Base-by-base conservation (phyloP, 2,329 filamentous ascomycete genomes). In the Aciculosporium take region DNA sequence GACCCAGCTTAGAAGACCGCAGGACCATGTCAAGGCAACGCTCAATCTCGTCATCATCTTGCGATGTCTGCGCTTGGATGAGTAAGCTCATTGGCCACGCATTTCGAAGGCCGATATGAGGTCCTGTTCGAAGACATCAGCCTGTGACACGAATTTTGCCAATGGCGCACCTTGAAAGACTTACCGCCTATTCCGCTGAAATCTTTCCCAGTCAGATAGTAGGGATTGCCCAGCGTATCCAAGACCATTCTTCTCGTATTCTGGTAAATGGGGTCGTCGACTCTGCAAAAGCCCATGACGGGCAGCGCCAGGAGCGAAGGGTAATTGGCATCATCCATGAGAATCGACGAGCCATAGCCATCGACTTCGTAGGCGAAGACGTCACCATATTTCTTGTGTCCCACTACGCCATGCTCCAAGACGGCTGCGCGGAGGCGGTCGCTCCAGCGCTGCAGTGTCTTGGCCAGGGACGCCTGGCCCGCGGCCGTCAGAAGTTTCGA, bases 71-170 rank as follows among this genome's bases (percentile, higher is more conserved):
- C 3, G 85, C 86, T 61, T 95, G 88, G 17, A 95, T 75, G 7
- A 98, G 69, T 47, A 95, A 66, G 57, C 84, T 91, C 87, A 98
- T 96, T 0, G 91, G 91, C 91, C 91, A 98, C 7, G 89, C 91
- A 50, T 94, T 84, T 52, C 75, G 67, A n/a, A 94, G 65, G 0
- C 91, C 91, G 49, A 95, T 82, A 54, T 78, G 76, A 6, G 74
- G 75, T 4, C 74, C 74, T 60, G 24, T 13, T 30, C 2, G 31
- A 9, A n/a, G 6, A n/a, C 24, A 39, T 54, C 37, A 53, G 49
- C 32, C 25, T 7, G 15, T 49, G 42, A 27, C 10, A 13, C 15
- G 2, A 5, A 46, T n/a, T 13, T 4, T 35, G n/a, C n/a, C n/a
- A n/a, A n/a, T n/a, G n/a, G n/a, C n/a, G n/a, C n/a, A n/a, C n/a